Conservation (phyloP, 495 filamentous ascomycete genomes). For the Aspergillus panamensis region DNA sequence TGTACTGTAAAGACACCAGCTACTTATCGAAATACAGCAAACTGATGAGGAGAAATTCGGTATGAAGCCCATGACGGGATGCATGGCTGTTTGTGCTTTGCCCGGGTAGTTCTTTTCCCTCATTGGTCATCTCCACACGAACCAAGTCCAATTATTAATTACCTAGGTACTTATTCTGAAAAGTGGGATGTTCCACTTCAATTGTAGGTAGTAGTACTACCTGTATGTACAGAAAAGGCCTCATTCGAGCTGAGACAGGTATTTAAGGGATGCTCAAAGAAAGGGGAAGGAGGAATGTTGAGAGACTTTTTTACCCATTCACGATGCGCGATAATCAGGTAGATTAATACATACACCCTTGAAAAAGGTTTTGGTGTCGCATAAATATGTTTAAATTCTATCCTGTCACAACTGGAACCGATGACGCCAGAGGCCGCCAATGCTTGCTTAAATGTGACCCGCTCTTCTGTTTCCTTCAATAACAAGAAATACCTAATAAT, state of each 20-base stretch:
- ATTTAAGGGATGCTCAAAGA: neutral
- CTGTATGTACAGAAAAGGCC: neutral
- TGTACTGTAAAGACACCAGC: neutral
- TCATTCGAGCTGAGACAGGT: neutral
- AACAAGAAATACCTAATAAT: neutral
- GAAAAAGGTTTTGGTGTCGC: neutral
- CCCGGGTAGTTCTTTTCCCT: neutral
- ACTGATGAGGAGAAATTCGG: neutral
- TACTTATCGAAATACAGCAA: neutral
- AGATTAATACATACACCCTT: neutral
- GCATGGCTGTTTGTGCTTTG: neutral
- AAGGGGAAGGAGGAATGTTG: neutral
- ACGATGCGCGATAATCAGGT: neutral
- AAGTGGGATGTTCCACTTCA: slow-evolving; percentile 1
- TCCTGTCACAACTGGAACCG: neutral
- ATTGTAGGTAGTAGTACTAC: too few relatives aligned
- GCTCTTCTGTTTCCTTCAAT: slow-evolving; percentile 7
- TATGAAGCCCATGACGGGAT: neutral
- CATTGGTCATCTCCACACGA: neutral
- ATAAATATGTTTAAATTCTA: neutral
- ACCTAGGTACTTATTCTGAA: too few relatives aligned
- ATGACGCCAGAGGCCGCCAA: slow-evolving; percentile 12
- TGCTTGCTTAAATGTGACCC: slow-evolving; percentile 9
- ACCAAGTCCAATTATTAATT: neutral
- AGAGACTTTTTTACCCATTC: neutral